phyloP scores from a whole-genome alignment of 495 filamentous ascomycete genomes.

The Podospora comata region DNA sequence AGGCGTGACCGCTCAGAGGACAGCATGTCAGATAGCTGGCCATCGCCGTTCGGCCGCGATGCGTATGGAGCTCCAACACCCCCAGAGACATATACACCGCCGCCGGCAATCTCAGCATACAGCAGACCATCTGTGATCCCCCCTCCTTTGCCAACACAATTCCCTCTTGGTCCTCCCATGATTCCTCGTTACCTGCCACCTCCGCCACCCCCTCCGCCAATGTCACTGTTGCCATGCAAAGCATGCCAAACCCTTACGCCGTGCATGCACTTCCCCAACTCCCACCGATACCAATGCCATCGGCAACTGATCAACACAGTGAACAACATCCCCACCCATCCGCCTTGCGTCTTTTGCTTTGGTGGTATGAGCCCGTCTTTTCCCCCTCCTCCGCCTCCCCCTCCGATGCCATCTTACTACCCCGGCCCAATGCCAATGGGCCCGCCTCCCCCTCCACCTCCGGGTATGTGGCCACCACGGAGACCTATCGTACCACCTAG shows the following conservation, averaged over 20 bases:
- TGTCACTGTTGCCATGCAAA: background rate
- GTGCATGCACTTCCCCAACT: background rate
- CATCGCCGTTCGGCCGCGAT: conserved; percentile 12
- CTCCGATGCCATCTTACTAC: background rate
- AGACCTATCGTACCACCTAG: background rate
- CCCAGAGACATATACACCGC: conserved; percentile 15
- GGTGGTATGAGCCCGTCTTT: background rate
- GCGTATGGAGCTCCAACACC: conserved; percentile 15
- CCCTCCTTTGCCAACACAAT: background rate
- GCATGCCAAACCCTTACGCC: background rate
- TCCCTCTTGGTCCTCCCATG: background rate
- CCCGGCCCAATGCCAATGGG: background rate
- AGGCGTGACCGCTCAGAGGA: conserved; percentile 6
- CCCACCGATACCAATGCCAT: background rate
- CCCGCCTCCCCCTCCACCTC: too few species aligned
- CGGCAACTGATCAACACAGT: background rate
- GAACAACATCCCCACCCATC: conserved; percentile 3
- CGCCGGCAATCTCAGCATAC: conserved; percentile 16
- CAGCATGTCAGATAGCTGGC: background rate
- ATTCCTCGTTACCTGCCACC: background rate
- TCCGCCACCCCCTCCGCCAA: conserved; percentile 5
- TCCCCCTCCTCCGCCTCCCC: background rate
- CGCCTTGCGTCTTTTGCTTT: background rate
- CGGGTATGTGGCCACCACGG: background rate
- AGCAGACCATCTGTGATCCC: conserved; percentile 6